Base-by-base conservation (phyloP, 805 yeast species). In the Cyberlindnera mrakii region DNA sequence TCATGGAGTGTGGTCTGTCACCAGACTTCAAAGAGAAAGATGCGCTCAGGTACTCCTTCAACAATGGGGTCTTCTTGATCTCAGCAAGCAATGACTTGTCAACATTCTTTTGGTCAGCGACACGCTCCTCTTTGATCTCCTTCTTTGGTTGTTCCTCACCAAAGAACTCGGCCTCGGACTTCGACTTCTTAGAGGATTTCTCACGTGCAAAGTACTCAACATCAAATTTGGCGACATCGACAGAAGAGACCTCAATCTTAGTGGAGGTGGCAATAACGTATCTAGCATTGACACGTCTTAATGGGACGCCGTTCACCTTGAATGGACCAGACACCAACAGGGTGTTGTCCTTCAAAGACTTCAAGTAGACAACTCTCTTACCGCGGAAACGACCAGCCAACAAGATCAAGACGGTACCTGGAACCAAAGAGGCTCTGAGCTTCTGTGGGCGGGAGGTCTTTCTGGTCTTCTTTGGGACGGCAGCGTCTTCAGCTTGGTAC, bases 321-420 rank as follows among this genome's bases (percentile, higher is more conserved):
- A 91, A 93, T 65, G 99, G 99, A 71, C 99, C 99, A 51, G 96
- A 76, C 54, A 91, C 96, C 68, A 91, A 85, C 65, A 91, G 78
- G 56, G 97, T 91, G 88, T 88, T 87, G 82, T 93, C 98, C 77
- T 89, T 96, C 68, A 93, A 81, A 73, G 84, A 75, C 84, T 91
- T 91, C 72, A 91, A 83, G 85, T 85, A 85, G 57, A 91, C 98
- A 64, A 93, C 99, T 78, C 98, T 90, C 87, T 91, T 93, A 73
- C 99, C 99, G 77, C 99, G 87, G 95, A 89, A 91, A 76, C 96
- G 88, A 71, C 99, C 99, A 65, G 98, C 97, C 70, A 91, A 82
- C 71, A 91, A 77, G 73, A 91, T 91, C 70, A 93, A 79, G 60
- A 91, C 97, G 67, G 97, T 85, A 72, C 99, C 99, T 74, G 97